Evolutionary conservation across 1,284 basidiomycete species (phyloP).

Genomic region (Marasmius sp.): DNA sequence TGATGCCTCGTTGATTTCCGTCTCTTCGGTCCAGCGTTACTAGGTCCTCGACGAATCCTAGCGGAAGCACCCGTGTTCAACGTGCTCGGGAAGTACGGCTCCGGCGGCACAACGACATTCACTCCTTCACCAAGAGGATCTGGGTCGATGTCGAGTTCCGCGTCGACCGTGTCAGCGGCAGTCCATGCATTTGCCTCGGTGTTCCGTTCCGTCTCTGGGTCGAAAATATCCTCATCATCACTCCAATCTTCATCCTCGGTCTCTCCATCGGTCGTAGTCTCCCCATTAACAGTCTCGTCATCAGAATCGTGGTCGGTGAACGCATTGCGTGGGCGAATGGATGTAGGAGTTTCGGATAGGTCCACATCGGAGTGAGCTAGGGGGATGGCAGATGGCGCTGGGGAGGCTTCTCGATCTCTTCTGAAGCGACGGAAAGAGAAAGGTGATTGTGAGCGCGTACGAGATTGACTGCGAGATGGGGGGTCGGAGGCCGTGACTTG

Average conservation of each 20-base stretch:
- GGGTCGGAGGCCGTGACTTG: constrained; percentile 27
- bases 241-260: constrained; percentile 51
- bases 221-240: constrained; percentile 60
- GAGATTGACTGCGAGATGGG: constrained; percentile 41
- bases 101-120: constrained; percentile 82
- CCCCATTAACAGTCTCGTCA: constrained; percentile 47
- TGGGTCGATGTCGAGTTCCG: constrained; percentile 58
- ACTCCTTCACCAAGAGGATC: constrained; percentile 86
- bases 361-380: constrained; percentile 71
- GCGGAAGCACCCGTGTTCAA: constrained; percentile 43
- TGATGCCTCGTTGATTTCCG: constrained; percentile 59
- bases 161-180: constrained; percentile 29
- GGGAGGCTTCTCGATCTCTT: constrained; percentile 60
- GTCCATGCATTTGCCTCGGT: constrained; percentile 72
- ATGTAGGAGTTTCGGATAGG: constrained; percentile 40
- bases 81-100: constrained; percentile 76
- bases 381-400: constrained; percentile 70
- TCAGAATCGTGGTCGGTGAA: constrained; percentile 55
- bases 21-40: constrained; percentile 51
- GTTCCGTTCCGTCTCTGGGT: constrained; percentile 67
- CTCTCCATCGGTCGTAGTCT: constrained; percentile 44
- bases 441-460: constrained; percentile 70
- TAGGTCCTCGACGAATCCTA: constrained; percentile 22
- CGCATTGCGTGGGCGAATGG: constrained; percentile 49
- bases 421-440: constrained; percentile 64